phyloP scores from a whole-genome alignment of 306 rosid genomes.

The Lathyrus oleraceus region DNA sequence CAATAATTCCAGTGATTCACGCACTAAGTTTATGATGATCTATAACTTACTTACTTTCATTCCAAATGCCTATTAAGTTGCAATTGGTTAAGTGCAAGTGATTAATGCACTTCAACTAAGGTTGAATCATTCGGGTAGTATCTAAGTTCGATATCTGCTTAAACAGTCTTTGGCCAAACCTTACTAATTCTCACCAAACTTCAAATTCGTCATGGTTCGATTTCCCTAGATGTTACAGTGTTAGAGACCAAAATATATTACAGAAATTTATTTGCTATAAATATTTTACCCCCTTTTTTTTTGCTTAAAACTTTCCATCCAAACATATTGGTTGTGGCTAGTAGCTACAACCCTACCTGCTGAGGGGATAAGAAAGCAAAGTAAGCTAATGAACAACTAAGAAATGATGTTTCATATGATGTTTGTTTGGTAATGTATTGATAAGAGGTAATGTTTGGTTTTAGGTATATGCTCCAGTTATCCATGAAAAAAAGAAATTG shows the following conservation, averaged over 20 bases:
- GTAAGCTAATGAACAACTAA: background rate
- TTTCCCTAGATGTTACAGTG: background rate
- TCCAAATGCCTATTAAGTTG: background rate
- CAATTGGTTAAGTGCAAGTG: background rate
- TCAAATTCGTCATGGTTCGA: background rate
- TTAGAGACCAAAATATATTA: background rate
- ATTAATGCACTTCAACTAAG: background rate
- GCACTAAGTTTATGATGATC: background rate
- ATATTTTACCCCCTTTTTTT: background rate
- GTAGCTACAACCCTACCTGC: background rate
- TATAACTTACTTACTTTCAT: background rate
- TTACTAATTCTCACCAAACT: background rate
- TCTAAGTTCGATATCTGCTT: background rate
- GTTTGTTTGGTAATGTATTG: slow-evolving; percentile 2
- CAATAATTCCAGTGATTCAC: background rate
- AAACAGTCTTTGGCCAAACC: background rate
- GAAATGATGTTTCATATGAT: slow-evolving; percentile 22
- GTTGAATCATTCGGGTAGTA: background rate
- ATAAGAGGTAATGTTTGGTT: slow-evolving; percentile 34
- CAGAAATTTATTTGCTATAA: background rate
- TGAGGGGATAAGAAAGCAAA: slow-evolving; percentile 6
- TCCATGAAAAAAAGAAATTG: slow-evolving; percentile 64
- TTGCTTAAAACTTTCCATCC: background rate
- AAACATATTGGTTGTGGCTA: background rate
- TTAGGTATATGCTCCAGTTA: slow-evolving; percentile 75